These are phyloP conservation scores for Neurospora terricola DNA, from an alignment of 495 filamentous ascomycete genomes.

Conservation along the genomic window DNA sequence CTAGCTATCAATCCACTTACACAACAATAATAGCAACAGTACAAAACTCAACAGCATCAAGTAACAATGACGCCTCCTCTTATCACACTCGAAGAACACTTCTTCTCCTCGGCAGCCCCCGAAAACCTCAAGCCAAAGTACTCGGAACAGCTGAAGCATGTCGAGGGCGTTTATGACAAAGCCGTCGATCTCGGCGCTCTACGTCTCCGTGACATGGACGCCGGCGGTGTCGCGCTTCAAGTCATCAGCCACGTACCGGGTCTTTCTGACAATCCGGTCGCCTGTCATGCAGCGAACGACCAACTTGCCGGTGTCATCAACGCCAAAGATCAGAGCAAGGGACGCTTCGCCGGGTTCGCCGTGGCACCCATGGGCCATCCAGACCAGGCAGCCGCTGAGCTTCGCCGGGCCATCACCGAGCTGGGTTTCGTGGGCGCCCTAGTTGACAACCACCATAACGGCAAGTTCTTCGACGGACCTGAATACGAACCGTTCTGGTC, in stretches of 20 bases:
- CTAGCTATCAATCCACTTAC: not conserved
- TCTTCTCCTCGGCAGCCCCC: conserved; percentile 31
- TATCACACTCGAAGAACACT: conserved; percentile 56
- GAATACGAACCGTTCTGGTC: conserved; percentile 38
- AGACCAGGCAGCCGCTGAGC: conserved; percentile 34
- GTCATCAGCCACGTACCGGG: conserved; percentile 45
- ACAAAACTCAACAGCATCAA: not conserved
- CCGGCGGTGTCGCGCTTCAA: conserved; percentile 41
- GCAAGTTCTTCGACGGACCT: conserved; percentile 36
- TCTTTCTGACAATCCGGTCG: conserved; percentile 17
- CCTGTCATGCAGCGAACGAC: conserved; percentile 41
- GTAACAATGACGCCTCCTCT: conserved; percentile 18
- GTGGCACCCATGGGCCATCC: conserved; percentile 41
- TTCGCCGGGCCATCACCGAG: conserved; percentile 35
- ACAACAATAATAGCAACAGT: not conserved
- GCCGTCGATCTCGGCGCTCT: conserved; percentile 29
- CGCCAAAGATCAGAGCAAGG: conserved; percentile 19
- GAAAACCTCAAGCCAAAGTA: conserved; percentile 7
- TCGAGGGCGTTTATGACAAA: conserved; percentile 17
- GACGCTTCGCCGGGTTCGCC: conserved; percentile 46
- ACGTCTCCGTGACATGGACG: conserved; percentile 44
- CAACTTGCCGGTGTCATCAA: conserved; percentile 38
- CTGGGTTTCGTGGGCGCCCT: conserved; percentile 47
- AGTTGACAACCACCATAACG: conserved; percentile 43
- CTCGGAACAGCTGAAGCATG: conserved; percentile 22